Percentiles rank a stretch among this genome's conserved stretches.
phyloP scores from a whole-genome alignment of 305 asterid species.

The Petunia hybrid region DNA sequence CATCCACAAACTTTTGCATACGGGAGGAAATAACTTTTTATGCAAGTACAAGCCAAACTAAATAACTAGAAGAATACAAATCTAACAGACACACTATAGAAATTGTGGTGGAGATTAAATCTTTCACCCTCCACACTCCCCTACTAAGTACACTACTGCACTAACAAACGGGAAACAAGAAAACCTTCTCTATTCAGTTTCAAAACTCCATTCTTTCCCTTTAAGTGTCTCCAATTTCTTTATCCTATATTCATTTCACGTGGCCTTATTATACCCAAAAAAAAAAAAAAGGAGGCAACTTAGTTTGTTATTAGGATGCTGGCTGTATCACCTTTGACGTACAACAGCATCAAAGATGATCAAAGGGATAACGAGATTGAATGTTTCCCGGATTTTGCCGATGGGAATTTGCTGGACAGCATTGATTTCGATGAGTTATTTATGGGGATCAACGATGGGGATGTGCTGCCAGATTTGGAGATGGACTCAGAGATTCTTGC shows the following conservation, averaged over 20 bases:
- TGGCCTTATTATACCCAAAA: no score
- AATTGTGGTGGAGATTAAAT: constrained; percentile 71
- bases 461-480: constrained; percentile 77
- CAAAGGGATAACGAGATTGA: constrained; percentile 52
- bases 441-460: constrained; percentile 69
- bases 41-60: constrained; percentile 40
- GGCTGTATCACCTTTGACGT: constrained; percentile 65
- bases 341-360: constrained; percentile 47
- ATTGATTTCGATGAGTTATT: constrained; percentile 81
- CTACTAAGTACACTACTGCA: background rate
- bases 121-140: constrained; percentile 40
- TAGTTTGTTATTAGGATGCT: constrained; percentile 51
- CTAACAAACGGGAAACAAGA: background rate
- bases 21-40: constrained; percentile 21
- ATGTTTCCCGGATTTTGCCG: constrained; percentile 55
- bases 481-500: constrained; percentile 76
- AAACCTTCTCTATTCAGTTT: background rate
- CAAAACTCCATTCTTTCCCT: background rate
- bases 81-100: constrained; percentile 18
- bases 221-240: background rate
- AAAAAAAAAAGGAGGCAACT: no score
- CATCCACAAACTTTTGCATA: constrained; percentile 62
- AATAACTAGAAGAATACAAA: constrained; percentile 47
- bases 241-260: no score
- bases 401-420: constrained; percentile 65